Percentiles rank a stretch among this genome's conserved stretches.
Conservation (phyloP, 2,329 filamentous ascomycete species). For the Hortaea sp. region DNA sequence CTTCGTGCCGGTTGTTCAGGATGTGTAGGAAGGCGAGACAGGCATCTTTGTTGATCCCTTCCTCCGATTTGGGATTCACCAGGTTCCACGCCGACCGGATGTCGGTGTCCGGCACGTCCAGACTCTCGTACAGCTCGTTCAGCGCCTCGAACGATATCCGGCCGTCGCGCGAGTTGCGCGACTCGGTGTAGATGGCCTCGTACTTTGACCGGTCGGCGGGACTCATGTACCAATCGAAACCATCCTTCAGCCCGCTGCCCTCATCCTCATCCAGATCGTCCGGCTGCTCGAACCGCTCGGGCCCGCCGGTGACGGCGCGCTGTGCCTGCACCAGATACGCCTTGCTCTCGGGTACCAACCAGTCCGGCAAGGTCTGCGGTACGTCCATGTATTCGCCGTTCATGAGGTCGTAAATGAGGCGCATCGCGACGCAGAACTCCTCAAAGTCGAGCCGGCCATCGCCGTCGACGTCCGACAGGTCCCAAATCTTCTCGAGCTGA, state of each 20-base stretch:
- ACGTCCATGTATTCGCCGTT: slow-evolving; percentile 92
- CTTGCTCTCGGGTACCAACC: slow-evolving; percentile 94
- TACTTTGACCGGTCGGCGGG: slow-evolving; percentile 87
- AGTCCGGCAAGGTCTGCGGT: slow-evolving; percentile 77
- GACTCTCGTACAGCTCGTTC: slow-evolving; percentile 72
- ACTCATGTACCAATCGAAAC: slow-evolving; percentile 99
- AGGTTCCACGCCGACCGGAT: slow-evolving; percentile 93
- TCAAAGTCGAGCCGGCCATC: slow-evolving; percentile 98
- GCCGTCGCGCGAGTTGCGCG: slow-evolving; percentile 68
- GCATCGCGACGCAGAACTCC: slow-evolving; percentile 98
- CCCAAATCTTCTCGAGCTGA: slow-evolving; percentile 96
- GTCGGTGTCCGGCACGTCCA: slow-evolving; percentile 65
- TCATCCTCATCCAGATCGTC: slow-evolving; percentile 61
- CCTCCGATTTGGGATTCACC: slow-evolving; percentile 77
- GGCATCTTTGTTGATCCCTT: slow-evolving; percentile 87
- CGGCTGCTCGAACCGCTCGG: slow-evolving; percentile 74
- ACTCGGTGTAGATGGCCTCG: slow-evolving; percentile 92
- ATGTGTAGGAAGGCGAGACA: slow-evolving; percentile 92
- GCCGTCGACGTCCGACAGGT: slow-evolving; percentile 91
- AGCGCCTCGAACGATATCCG: slow-evolving; percentile 65
- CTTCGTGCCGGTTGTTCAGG: slow-evolving; percentile 89
- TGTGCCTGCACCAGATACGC: slow-evolving; percentile 78
- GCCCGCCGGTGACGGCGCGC: slow-evolving; percentile 67
- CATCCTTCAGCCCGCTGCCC: slow-evolving; percentile 75
- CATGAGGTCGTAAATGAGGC: slow-evolving; percentile 91